A percentile compares a stretch with the other conserved stretches of the same genome.
Evolutionary conservation across 2,329 filamentous ascomycete species (phyloP).

Genomic region (Ophiocordyceps camponoti-rufipedis): DNA sequence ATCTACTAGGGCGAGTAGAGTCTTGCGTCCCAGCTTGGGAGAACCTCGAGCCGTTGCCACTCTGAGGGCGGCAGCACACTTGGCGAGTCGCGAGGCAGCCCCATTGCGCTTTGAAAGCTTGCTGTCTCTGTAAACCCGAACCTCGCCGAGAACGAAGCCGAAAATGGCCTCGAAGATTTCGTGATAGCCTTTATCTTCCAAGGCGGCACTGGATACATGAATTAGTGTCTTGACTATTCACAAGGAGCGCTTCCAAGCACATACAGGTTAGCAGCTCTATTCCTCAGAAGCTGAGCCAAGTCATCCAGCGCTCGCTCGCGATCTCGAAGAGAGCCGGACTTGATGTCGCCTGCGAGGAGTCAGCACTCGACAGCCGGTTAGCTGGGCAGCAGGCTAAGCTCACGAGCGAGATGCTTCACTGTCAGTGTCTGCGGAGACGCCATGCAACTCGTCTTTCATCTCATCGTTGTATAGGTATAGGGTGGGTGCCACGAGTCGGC

Average conservation of each 20-base stretch:
- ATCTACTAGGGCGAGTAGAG: slow-evolving; percentile 59
- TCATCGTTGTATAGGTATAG: background rate
- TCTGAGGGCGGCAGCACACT: slow-evolving; percentile 54
- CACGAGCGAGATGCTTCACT: slow-evolving; percentile 18
- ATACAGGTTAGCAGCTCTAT: slow-evolving; percentile 18
- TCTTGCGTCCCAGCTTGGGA: slow-evolving; percentile 52
- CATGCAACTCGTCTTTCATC: slow-evolving; percentile 7
- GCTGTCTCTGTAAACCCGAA: slow-evolving; percentile 39
- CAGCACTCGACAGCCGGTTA: slow-evolving; percentile 1
- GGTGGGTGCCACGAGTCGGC: background rate
- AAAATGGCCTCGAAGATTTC: slow-evolving; percentile 70
- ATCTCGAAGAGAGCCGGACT: slow-evolving; percentile 16
- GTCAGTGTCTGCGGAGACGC: slow-evolving; percentile 13
- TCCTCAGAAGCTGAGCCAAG: slow-evolving; percentile 19
- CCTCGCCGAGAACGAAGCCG: slow-evolving; percentile 47
- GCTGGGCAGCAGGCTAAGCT: background rate
- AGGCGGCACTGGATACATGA: slow-evolving; percentile 11
- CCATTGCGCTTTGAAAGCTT: slow-evolving; percentile 27
- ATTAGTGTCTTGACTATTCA: background rate
- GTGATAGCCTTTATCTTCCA: slow-evolving; percentile 66
- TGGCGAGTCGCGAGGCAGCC: slow-evolving; percentile 39
- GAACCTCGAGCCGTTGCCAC: slow-evolving; percentile 52
- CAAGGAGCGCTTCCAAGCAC: slow-evolving; percentile 1
- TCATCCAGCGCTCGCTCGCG: slow-evolving; percentile 23
- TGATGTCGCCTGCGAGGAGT: slow-evolving; percentile 13